phyloP scores from a whole-genome alignment of 1,284 basidiomycete species.

The Cystobasidium sp. region DNA sequence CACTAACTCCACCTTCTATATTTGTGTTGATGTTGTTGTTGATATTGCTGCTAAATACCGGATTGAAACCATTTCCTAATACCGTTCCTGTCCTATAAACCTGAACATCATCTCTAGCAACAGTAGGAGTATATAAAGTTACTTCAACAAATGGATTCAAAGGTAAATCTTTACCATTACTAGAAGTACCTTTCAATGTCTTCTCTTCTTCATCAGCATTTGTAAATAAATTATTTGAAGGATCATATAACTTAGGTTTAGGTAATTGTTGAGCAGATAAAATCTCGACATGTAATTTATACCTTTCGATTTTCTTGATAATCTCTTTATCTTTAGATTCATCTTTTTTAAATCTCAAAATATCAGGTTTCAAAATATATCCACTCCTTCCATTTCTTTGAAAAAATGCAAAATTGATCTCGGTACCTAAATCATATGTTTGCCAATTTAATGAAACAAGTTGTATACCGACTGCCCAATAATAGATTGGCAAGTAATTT shows the following conservation, averaged over 20 bases:
- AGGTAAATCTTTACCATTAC: constrained; percentile 59
- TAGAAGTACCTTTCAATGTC: not conserved
- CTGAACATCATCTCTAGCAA: constrained; percentile 46
- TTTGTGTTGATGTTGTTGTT: too few relatives aligned
- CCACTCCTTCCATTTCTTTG: constrained; percentile 80
- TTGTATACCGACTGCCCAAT: constrained; percentile 89
- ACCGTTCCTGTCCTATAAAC: constrained; percentile 35
- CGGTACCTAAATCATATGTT: constrained; percentile 84
- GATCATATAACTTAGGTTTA: constrained; percentile 62
- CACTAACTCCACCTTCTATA: too few relatives aligned
- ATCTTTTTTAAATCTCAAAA: constrained; percentile 66
- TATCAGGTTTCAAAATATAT: constrained; percentile 86
- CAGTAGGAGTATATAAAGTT: constrained; percentile 72
- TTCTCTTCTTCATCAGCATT: constrained; percentile 53
- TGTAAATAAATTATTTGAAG: constrained; percentile 15
- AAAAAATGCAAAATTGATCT: constrained; percentile 95
- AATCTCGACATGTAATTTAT: constrained; percentile 70
- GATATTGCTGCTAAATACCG: constrained; percentile 74
- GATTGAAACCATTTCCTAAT: constrained; percentile 82
- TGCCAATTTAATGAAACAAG: constrained; percentile 99
- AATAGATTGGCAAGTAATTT: constrained; percentile 87
- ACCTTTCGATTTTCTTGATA: constrained; percentile 64
- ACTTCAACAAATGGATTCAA: constrained; percentile 80
- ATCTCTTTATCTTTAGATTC: constrained; percentile 64
- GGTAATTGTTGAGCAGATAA: constrained; percentile 93